Conservation (phyloP, 805 yeast species). For the Tetrapisispora taiwanensis region DNA sequence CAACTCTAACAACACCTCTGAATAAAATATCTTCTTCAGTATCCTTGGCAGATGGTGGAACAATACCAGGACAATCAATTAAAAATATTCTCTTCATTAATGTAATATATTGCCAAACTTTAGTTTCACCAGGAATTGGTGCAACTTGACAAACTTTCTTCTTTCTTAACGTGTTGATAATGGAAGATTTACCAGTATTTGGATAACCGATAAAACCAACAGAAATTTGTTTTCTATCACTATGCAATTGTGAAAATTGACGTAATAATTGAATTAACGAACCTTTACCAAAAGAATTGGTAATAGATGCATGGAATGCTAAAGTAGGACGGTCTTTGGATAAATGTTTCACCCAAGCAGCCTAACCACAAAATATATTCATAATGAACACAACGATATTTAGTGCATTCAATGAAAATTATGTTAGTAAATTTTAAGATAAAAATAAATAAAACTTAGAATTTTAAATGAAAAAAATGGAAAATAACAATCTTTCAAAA, state of each 20-base stretch:
- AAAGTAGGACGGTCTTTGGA: conserved; percentile 88
- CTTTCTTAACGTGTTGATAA: conserved; percentile 83
- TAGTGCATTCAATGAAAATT: neutral
- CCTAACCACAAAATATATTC: conserved; percentile 38
- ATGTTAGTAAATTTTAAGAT: neutral
- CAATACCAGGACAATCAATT: conserved; percentile 98
- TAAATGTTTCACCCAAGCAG: conserved; percentile 96
- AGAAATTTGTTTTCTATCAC: conserved; percentile 90
- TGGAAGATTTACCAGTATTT: conserved; percentile 94
- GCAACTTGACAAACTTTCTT: conserved; percentile 97
- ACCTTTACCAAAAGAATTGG: conserved; percentile 96
- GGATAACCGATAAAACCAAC: conserved; percentile 98
- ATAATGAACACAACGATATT: conserved; percentile 1
- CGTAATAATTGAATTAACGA: conserved; percentile 85
- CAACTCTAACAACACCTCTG: conserved; percentile 98
- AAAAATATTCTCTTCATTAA: conserved; percentile 90
- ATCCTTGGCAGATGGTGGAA: conserved; percentile 88
- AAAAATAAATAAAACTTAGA: neutral
- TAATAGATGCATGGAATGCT: conserved; percentile 96
- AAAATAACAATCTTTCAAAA: neutral
- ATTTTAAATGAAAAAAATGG: neutral
- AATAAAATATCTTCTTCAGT: conserved; percentile 84
- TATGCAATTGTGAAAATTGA: conserved; percentile 83
- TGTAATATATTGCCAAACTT: conserved; percentile 98
- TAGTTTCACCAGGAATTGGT: conserved; percentile 98